A percentile compares a stretch with the other conserved stretches of the same genome.
phyloP scores from a whole-genome alignment of 2,329 filamentous ascomycete species.

The Fusarium ambrosium region DNA sequence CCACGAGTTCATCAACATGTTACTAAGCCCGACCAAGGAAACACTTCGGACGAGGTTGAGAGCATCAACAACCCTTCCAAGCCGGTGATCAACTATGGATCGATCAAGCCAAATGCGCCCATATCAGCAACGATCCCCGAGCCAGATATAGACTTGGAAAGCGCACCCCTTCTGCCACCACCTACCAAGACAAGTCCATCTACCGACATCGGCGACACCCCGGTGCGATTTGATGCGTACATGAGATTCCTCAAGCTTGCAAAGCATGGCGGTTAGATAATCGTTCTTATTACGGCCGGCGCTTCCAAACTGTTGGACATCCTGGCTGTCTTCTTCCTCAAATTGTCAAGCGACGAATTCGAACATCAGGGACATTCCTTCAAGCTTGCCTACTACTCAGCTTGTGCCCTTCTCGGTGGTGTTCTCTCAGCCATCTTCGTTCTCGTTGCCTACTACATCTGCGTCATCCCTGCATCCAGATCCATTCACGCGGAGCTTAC shows the following conservation, averaged over 20 bases:
- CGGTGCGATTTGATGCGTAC: background rate
- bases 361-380: background rate
- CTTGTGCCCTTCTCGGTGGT: background rate
- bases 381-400: background rate
- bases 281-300: background rate
- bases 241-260: background rate
- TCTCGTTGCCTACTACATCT: background rate
- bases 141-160: background rate
- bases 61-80: background rate
- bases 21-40: accelerated
- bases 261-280: background rate
- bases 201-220: background rate
- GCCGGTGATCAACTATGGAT: background rate
- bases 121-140: background rate
- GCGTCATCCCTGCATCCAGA: background rate
- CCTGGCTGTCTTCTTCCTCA: background rate
- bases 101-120: background rate
- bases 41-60: accelerated
- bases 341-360: background rate
- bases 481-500: background rate
- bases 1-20: background rate
- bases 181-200: background rate
- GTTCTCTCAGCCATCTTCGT: background rate
- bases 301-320: background rate
- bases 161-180: background rate